Base-by-base conservation (phyloP, 805 yeast genomes). In the Candida ulmi region DNA sequence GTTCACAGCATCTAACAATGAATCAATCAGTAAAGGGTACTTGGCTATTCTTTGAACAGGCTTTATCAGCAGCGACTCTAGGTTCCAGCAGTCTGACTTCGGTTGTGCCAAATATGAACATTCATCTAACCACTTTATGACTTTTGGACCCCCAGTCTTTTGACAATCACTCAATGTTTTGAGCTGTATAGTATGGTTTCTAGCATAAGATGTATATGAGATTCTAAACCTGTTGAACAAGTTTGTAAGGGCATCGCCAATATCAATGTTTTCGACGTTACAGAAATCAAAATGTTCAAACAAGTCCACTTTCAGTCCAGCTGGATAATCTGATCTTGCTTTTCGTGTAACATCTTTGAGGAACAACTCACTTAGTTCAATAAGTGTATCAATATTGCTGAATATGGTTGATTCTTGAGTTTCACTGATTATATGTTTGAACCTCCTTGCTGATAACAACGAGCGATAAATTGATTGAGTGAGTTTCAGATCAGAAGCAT, bases 371-470 rank as follows among this genome's bases (percentile, higher is more conserved):
- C 69, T 63, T 5, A 69, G 47, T 9, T 65, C 63, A 6, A 60
- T 40, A 25, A 73, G 59, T 2, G 69, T 60, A 13, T 58, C 66
- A 29, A 70, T 47, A 44, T 71, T 70, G 1, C 74, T 72, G 55
- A 74, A 72, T 2, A 74, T 45, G 8, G 63, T 38, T 5, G 62
- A 33, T 39, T 64, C 65, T 25, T 71, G 73, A 18, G 54, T 54
- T 5, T 48, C 37, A 19, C 62, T 47, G 11, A 71, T 48, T 12
- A 62, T 58, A 34, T 61, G 48, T 17, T 51, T 54, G 33, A 55
- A 58, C 21, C 54, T 53, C 23, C 42, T 46, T 6, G 61, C 58
- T 30, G 51, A 51, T 19, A 67, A 45, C 11, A 61, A 47, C 6
- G 61, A 56, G 9, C 65, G 50, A 36, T 62, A 66, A 1, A 69